Conservation (phyloP, 768 basidiomycete genomes). For the Boletus sp. region DNA sequence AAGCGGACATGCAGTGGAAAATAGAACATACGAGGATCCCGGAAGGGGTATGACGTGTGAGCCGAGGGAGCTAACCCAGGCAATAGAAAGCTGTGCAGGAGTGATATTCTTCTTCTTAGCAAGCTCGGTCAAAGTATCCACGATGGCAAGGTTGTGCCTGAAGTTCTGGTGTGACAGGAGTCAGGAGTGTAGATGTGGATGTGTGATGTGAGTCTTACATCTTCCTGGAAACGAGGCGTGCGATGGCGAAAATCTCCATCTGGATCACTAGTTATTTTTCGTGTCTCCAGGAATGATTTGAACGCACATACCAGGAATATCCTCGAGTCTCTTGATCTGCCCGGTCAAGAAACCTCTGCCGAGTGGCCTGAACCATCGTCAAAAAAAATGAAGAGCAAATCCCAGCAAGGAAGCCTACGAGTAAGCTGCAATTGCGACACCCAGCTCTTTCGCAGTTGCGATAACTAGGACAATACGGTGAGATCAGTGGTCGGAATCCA, state of each 20-base stretch:
- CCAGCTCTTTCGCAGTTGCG: constrained; percentile 52
- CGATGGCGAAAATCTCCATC: constrained; percentile 34
- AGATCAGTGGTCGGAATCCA: neutral
- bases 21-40: constrained; percentile 39
- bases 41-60: constrained; percentile 49
- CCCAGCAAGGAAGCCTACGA: constrained; percentile 36
- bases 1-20: too few relatives aligned
- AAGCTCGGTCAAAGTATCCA: constrained; percentile 40
- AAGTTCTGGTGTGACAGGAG: constrained; percentile 30
- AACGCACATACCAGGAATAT: constrained; percentile 28
- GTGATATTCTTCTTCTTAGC: constrained; percentile 44
- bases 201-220: constrained; percentile 21
- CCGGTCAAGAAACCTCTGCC: constrained; percentile 56
- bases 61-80: constrained; percentile 42
- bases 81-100: constrained; percentile 43
- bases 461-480: constrained; percentile 36
- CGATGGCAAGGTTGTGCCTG: constrained; percentile 43
- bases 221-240: constrained; percentile 46
- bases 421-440: constrained; percentile 59
- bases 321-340: constrained; percentile 39
- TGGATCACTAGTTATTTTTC: too few relatives aligned
- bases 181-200: neutral
- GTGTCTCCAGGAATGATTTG: too few relatives aligned
- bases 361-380: constrained; percentile 40
- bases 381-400: neutral